Evolutionary conservation across 129 eudicot species (phyloP), one percentile per base, ranked within the genome.

Genomic region (Kitagawia praeruptora): DNA sequence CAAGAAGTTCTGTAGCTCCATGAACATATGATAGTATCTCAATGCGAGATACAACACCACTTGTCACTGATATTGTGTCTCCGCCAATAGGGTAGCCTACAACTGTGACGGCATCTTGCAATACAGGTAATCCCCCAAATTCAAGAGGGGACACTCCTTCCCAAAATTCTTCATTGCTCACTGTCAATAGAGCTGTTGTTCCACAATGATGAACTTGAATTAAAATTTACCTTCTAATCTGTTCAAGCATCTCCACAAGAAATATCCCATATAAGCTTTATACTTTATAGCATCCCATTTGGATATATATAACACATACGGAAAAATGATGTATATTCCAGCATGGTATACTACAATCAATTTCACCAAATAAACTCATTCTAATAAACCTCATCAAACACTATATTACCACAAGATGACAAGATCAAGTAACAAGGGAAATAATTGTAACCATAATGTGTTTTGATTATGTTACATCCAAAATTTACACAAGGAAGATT

Each of bases 1-100:
- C 92, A n/a, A 89, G 92, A 74, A 89, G 90, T 83, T 89, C 92
- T 5, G 90, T 86, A 80, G 88, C 86, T 66, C 92, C 92, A 82
- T 86, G 92, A 84, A 86, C 88, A 86, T 89, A 89, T 47, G 92
- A 86, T 67, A 86, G 80, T 75, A 89, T 86, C 85, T 89, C 92
- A 76, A 89, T 89, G 75, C 87, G 90, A 41, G 92, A 89, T 39
- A 89, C 92, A 75, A 89, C 90, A 31, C 92, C 92, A 80, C 92
- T 89, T 6, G 92, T 89, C 48, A 89, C 92, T 0, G 92, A 89
- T 73, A 89, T 89, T 5, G 90, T 89, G 53, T 89, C 90, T 71
- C 92, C 92, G 5, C 92, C 92, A 76, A 86, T 86, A 44, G 90
- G 92, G 77, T 89, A 89, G 67, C 92, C 92, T 18, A 86, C 92